These are phyloP conservation scores for Lactuca sativa DNA, from an alignment of 129 eudicot species.

Conservation along the genomic window DNA sequence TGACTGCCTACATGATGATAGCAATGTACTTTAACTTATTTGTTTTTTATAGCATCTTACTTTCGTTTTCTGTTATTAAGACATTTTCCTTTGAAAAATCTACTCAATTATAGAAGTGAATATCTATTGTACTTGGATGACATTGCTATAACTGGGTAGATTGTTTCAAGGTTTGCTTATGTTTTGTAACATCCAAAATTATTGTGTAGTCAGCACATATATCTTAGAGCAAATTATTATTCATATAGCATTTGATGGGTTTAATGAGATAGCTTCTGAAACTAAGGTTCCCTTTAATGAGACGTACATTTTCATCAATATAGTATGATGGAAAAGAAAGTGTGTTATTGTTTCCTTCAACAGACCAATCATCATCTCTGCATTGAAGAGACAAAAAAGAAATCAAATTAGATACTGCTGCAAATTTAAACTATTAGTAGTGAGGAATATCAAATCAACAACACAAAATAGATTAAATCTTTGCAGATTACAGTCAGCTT, in stretches of 20 bases:
- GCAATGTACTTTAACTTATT: not conserved
- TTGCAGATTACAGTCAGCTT: constrained; percentile 10
- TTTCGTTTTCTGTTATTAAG: not conserved
- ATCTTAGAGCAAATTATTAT: constrained; percentile 6
- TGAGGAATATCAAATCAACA: constrained; percentile 17
- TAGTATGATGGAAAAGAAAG: constrained; percentile 93
- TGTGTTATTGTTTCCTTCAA: constrained; percentile 73
- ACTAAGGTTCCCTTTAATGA: constrained; percentile 16
- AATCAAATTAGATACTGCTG: constrained; percentile 23
- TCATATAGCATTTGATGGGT: constrained; percentile 6
- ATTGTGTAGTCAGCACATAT: constrained; percentile 1
- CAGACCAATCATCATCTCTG: constrained; percentile 93
- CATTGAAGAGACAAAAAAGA: constrained; percentile 34
- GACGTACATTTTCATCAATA: constrained; percentile 97
- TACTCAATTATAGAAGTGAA: not conserved
- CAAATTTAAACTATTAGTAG: constrained; percentile 15
- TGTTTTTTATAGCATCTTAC: not conserved
- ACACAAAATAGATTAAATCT: constrained; percentile 6
- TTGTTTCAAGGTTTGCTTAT: not conserved
- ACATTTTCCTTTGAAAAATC: not conserved
- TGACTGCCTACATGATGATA: constrained; percentile 70
- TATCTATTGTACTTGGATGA: no score
- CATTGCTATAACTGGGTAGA: no score
- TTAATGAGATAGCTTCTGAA: constrained; percentile 6
- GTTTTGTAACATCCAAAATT: constrained; percentile 1